Base-by-base conservation (phyloP, 208 protist species). In the Wallacemonas sp. region DNA sequence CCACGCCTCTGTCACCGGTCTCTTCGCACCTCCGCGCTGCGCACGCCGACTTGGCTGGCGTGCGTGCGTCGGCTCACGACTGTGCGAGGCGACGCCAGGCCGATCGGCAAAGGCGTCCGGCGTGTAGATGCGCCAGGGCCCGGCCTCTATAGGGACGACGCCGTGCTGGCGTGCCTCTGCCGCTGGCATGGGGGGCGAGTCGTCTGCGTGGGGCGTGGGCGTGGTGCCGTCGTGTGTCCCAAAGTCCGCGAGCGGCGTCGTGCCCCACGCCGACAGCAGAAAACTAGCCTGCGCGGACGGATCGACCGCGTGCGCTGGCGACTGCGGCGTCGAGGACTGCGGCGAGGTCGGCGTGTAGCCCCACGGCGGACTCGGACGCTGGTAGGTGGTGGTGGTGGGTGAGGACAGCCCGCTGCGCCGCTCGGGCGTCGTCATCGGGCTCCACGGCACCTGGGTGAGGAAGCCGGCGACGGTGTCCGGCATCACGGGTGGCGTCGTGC, bases 201-300 rank as follows among this genome's bases (percentile, higher is more conserved):
- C 5, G 44, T n/a, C n/a, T 16, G 18, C 12, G 18, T 49, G 44
- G 12, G 44, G 11, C 20, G 20, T 22, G 44, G 44, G 44, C 44
- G 44, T 5, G 1, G 20, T 8, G 7, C 11, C 5, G 20, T 25
- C 20, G 7, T 49, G n/a, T n/a, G n/a, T n/a, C n/a, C n/a, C 25
- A 7, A 20, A 5, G n/a, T 26, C 48, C 48, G 48, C n/a, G 18
- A 22, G 26, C 25, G 48, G 26, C 10, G 26, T 55, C 48, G 25
- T 22, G 11, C 25, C 48, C 14, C 14, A n/a, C 20, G 25, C 48
- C 4, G 52, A 42, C n/a, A 59, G 3, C n/a, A 59, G 31, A 41
- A 59, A 59, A 29, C 52, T 59, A 29, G 7, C 23, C n/a, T 55
- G 48, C 45, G 20, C 16, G 18, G 45, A 50, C n/a, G 45, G 45